Evolutionary conservation across 192 early-diverging fungal species (phyloP).

Genomic region (Coemansia furcata): DNA sequence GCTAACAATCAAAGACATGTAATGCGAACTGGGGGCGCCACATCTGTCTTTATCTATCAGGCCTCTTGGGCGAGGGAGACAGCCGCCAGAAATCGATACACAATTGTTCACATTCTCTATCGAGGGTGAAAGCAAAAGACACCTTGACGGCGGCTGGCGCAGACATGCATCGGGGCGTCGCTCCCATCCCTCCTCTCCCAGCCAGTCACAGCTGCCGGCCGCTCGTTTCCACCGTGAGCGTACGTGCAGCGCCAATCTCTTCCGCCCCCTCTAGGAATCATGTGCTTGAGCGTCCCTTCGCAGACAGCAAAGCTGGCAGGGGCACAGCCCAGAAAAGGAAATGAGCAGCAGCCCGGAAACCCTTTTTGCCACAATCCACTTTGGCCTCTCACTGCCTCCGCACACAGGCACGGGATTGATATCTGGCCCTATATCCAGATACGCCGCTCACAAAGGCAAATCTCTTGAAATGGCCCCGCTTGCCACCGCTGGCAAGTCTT

Average conservation of each 20-base stretch:
- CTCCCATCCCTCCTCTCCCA: not conserved
- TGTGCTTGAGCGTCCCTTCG: not conserved
- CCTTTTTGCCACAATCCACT: not conserved
- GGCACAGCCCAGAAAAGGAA: not conserved
- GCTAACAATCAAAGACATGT: not conserved
- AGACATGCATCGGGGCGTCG: not conserved
- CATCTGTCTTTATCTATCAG: conserved; percentile 6
- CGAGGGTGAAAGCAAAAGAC: not conserved
- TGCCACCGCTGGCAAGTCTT: not conserved
- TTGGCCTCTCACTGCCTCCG: not conserved
- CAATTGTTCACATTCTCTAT: not conserved
- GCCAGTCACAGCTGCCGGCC: not conserved
- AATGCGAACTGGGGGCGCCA: not conserved
- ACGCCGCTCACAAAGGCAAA: conserved; percentile 3
- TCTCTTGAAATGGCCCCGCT: not conserved
- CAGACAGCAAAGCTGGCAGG: not conserved
- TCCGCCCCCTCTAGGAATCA: not conserved
- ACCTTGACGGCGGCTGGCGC: not conserved
- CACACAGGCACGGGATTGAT: not conserved
- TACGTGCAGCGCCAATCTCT: conserved; percentile 7
- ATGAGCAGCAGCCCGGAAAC: not conserved
- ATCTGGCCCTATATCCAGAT: not conserved
- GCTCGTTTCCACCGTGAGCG: not conserved
- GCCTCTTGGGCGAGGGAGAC: not conserved
- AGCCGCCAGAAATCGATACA: not conserved